A percentile compares a stretch with the other conserved stretches of the same genome.
These are phyloP conservation scores for Rhizopogon roseolus DNA, from an alignment of 768 basidiomycete species.

Conservation along the genomic window DNA sequence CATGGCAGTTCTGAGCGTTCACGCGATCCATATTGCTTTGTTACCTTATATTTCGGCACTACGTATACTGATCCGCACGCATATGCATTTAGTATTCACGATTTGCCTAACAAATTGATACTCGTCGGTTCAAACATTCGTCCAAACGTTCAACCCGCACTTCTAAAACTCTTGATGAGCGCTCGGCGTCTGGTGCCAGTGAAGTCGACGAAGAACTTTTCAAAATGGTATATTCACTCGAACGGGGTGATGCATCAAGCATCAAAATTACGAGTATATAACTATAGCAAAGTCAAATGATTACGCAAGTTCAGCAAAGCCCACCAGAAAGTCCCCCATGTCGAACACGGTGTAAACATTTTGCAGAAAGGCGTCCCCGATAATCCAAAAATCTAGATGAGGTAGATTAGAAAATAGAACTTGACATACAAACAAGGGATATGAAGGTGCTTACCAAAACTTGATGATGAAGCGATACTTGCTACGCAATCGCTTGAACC, in stretches of 20 bases:
- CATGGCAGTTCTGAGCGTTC: neutral
- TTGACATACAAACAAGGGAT: neutral
- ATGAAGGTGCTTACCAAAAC: neutral
- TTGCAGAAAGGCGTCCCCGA: constrained; percentile 29
- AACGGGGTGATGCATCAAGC: too few relatives aligned
- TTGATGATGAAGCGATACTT: constrained; percentile 24
- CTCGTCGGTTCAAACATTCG: too few relatives aligned
- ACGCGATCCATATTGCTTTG: neutral
- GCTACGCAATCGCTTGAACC: constrained; percentile 32
- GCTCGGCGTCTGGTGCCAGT: too few relatives aligned
- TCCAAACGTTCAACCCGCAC: too few relatives aligned
- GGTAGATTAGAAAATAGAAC: neutral
- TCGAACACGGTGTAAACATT: constrained; percentile 30
- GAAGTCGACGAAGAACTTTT: too few relatives aligned
- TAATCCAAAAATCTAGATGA: constrained; percentile 25
- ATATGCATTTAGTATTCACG: too few relatives aligned
- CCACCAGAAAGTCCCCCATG: constrained; percentile 24
- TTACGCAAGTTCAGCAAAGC: constrained; percentile 34
- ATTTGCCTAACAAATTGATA: too few relatives aligned
- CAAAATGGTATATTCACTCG: too few relatives aligned
- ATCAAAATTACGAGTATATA: too few relatives aligned
- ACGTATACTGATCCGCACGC: neutral
- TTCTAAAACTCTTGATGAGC: too few relatives aligned
- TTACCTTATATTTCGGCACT: neutral
- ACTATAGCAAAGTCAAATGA: too few relatives aligned